Percentiles rank a stretch among this genome's conserved stretches.
Conservation (phyloP, 371 early-diverging fungal genomes). For the Rhizomucor pusillus region DNA sequence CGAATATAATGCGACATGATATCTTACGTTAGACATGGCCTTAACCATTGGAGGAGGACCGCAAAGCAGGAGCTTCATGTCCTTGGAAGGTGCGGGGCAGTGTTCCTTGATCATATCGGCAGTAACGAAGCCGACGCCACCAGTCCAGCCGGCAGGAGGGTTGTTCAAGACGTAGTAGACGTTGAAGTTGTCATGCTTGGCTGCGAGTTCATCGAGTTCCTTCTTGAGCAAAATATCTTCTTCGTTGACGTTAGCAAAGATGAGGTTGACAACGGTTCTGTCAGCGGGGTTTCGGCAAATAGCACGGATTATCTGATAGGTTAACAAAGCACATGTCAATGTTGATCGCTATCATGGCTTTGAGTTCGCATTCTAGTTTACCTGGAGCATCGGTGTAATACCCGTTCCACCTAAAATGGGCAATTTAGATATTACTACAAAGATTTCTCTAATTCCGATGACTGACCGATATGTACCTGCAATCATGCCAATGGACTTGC, state of each 20-base stretch:
- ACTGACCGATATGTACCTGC: conserved; percentile 32
- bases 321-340: too few relatives aligned
- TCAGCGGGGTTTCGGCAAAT: conserved; percentile 83
- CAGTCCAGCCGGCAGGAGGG: conserved; percentile 81
- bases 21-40: conserved; percentile 63
- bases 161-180: conserved; percentile 87
- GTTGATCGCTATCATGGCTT: too few relatives aligned
- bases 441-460: background rate
- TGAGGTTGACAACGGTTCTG: conserved; percentile 76
- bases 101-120: conserved; percentile 75
- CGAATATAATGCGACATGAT: background rate
- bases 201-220: conserved; percentile 78
- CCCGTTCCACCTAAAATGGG: conserved; percentile 65
- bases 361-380: conserved; percentile 13
- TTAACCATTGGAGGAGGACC: conserved; percentile 95
- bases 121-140: conserved; percentile 86
- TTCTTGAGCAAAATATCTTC: conserved; percentile 88
- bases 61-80: conserved; percentile 90
- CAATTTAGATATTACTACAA: conserved; percentile 5
- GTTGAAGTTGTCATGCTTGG: conserved; percentile 76
- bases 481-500: conserved; percentile 75
- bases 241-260: conserved; percentile 90
- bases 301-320: conserved; percentile 70
- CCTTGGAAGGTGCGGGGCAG: conserved; percentile 74
- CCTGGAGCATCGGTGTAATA: conserved; percentile 94